Base-by-base conservation (phyloP, 2,329 filamentous ascomycete species). In the Aureobasidium leucospermi region DNA sequence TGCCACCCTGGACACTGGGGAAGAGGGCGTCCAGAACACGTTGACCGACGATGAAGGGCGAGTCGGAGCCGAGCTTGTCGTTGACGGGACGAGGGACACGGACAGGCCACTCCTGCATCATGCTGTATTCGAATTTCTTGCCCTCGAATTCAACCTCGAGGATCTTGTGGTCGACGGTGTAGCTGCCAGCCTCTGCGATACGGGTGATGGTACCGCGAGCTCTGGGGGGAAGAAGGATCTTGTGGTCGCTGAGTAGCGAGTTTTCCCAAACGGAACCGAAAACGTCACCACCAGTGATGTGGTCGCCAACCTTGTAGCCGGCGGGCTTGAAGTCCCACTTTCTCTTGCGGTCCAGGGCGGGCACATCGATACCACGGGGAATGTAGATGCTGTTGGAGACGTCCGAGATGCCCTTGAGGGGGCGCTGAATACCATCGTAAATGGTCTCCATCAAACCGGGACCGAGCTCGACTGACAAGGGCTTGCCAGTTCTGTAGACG, bases 91-190 rank as follows among this genome's bases (percentile, higher is more conserved):
- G 87, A 60, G 94, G 92, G 55, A 95, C 94, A 81, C 94, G 92
- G 70, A 97, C 94, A 61, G 94, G 94, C 94, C 94, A 99, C 66
- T 86, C 85, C 78, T 99, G 94, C 92, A 97, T 96, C 94, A 99
- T 97, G 73, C 87, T 88, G 75, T 90, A 93, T 74, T 93, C 88
- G 60, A 88, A 88, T 82, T 93, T 96, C 79, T 91, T 90, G 71
- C 94, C 94, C 71, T 99, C 90, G 73, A 99, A 99, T 74, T 99
- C 94, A 64, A 97, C 83, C 76, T 96, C 93, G 70, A 99, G 80
- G 64, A 99, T 87, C 76, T 96, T 95, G 73, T 96, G 88, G 60
- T 88, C 89, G 36, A 99, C 92, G 3, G 90, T 96, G 78, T 96
- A 99, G 74, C 86, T 88, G 69, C 94, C 94, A 77, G 95, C 91